These are phyloP conservation scores for Monosporascus sp. DNA, from an alignment of 2,329 filamentous ascomycete species.

Conservation along the genomic window DNA sequence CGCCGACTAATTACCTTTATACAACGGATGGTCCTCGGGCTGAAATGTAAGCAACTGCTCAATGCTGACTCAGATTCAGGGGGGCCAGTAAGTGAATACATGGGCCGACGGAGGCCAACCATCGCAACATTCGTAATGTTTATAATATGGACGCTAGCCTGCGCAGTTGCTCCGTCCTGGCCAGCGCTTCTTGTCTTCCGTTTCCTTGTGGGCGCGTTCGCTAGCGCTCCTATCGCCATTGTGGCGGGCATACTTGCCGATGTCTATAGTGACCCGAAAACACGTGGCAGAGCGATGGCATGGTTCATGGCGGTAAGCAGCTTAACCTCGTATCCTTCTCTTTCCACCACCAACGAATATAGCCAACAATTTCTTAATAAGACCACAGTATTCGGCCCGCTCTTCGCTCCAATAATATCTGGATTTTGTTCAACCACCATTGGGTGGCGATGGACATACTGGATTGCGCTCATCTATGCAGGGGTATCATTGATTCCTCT, in stretches of 20 bases:
- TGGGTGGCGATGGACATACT: constrained; percentile 67
- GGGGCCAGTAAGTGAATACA: constrained; percentile 62
- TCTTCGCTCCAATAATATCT: constrained; percentile 61
- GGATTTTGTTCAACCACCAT: constrained; percentile 55
- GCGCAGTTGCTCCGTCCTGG: constrained; percentile 49
- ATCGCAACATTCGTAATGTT: constrained; percentile 43
- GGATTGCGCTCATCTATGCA: constrained; percentile 65
- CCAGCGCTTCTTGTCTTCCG: constrained; percentile 49
- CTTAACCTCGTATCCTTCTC: background rate
- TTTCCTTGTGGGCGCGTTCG: constrained; percentile 48
- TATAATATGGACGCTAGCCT: constrained; percentile 48
- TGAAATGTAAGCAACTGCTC: background rate
- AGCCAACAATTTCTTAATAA: constrained; percentile 19
- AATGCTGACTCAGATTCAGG: constrained; percentile 43
- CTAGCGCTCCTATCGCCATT: constrained; percentile 56
- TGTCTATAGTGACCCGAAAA: constrained; percentile 52
- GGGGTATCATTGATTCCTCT: constrained; percentile 55
- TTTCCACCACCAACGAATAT: background rate
- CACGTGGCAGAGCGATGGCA: constrained; percentile 56
- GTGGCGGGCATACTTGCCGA: constrained; percentile 62
- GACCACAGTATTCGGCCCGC: constrained; percentile 60
- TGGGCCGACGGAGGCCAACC: constrained; percentile 47
- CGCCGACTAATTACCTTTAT: background rate
- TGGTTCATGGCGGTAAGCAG: constrained; percentile 56
- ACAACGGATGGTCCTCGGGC: background rate